Percentiles rank a stretch among this genome's conserved stretches.
phyloP scores from a whole-genome alignment of 257 asterid species.

The Datura wrightii region DNA sequence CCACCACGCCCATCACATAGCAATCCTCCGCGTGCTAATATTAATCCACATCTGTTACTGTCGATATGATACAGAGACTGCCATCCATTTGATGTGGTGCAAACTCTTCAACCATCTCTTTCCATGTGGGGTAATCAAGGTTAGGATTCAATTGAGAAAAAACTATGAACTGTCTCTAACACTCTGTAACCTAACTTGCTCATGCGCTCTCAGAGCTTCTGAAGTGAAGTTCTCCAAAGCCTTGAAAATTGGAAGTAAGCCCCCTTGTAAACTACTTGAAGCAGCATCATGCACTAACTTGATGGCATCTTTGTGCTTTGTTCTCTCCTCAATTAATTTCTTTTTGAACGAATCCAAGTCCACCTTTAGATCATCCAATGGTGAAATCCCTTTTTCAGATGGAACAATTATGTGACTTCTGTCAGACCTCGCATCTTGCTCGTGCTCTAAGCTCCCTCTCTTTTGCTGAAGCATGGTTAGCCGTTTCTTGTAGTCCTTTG shows the following conservation, averaged over 20 bases:
- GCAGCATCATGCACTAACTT: slow-evolving; percentile 87
- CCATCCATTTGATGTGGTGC: background rate
- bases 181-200: slow-evolving; percentile 68
- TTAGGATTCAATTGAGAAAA: background rate
- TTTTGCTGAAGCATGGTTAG: slow-evolving; percentile 45
- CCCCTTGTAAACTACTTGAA: slow-evolving; percentile 86
- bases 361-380: slow-evolving; percentile 73
- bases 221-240: slow-evolving; percentile 84
- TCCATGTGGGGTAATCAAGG: background rate
- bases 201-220: slow-evolving; percentile 77
- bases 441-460: slow-evolving; percentile 45
- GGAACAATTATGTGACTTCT: slow-evolving; percentile 56
- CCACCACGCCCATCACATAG: background rate
- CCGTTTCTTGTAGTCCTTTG: slow-evolving; percentile 66
- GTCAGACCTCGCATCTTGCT: slow-evolving; percentile 47
- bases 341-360: slow-evolving; percentile 79
- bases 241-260: slow-evolving; percentile 86
- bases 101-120: slow-evolving; percentile 14
- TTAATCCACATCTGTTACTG: background rate
- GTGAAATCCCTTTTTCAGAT: slow-evolving; percentile 66
- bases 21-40: background rate
- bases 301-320: slow-evolving; percentile 80
- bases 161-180: slow-evolving; percentile 26
- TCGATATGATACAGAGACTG: background rate
- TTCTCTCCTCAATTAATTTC: slow-evolving; percentile 71